Evolutionary conservation across 2,329 filamentous ascomycete species (phyloP), one percentile per base, ranked within the genome.

Genomic region (Grosmannia clavigera): DNA sequence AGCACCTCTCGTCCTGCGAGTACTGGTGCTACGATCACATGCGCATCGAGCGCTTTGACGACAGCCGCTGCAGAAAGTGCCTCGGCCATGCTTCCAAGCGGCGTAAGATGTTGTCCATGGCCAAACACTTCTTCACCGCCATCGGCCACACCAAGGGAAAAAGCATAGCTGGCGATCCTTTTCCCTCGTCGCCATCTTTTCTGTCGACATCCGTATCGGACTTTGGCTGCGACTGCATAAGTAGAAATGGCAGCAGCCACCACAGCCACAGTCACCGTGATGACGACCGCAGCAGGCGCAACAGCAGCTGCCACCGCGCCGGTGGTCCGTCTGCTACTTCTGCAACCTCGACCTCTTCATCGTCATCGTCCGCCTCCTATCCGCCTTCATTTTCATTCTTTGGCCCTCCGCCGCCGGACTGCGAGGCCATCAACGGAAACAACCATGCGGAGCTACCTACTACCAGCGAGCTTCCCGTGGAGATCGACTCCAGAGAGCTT

Each of bases 21-120:
- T 82, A 82, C 64, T 76, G 78, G 72, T 83, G 80, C 66, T 81
- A 79, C 66, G 76, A 81, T 46, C 81, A 80, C 66, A 75, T 72
- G 66, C 75, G 74, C 65, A 71, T 77, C 60, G 80, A 82, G 67
- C 72, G 73, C 46, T 80, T 81, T 67, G 76, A 76, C 69, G 78
- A 82, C 64, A 70, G 73, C 64, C 75, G 76, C 65, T 81, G 78
- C 70, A 76, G 75, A 60, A 73, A 74, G 48, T 81, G 77, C 64
- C 67, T 77, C 22, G 74, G 74, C n/a, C 77, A 78, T 46, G 74
- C 76, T 3, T 80, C 77, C 7, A 78, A 77, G 69, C 73, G 79
- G 65, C 75, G 73, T 66, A 78, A 75, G 65, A 78, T 81, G 62
- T 68, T 82, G 63, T 75, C 74, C 59, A 74, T 78, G 72, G 80